These are phyloP conservation scores for Eragrostis tef DNA, from an alignment of 202 grass and related monocot genomes.

Conservation along the genomic window DNA sequence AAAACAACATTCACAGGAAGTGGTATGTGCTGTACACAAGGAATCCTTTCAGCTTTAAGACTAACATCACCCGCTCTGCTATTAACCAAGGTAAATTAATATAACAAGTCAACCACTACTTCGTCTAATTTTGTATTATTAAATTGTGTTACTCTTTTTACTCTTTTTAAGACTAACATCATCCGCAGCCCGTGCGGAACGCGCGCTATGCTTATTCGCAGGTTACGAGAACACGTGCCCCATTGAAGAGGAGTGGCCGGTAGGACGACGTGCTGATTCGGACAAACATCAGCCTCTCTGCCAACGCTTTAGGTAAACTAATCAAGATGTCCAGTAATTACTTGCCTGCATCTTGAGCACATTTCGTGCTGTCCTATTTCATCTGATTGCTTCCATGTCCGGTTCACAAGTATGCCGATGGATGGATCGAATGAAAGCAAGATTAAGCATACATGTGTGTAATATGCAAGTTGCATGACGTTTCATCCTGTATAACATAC, in stretches of 20 bases:
- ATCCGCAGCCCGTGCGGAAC: not conserved
- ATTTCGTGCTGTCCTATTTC: not conserved
- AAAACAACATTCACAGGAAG: not conserved
- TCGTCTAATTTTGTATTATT: not conserved
- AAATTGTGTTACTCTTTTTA: not conserved
- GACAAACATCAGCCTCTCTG: not conserved
- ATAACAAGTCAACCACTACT: no score
- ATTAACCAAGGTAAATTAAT: not conserved
- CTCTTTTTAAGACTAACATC: not conserved
- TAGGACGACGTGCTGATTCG: no score
- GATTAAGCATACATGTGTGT: no score
- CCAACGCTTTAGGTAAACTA: not conserved
- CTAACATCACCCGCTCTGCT: not conserved
- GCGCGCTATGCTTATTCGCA: no score
- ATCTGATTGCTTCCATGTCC: not conserved
- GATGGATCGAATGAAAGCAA: no score
- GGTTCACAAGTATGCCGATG: no score
- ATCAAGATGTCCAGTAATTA: no score
- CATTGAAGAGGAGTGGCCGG: not conserved
- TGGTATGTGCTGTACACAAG: conserved; percentile 23
- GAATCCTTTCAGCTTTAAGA: conserved; percentile 11
- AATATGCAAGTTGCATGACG: no score
- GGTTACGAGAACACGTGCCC: not conserved
- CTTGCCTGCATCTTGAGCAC: not conserved
- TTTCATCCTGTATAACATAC: no score